phyloP scores from a whole-genome alignment of 257 asterid species.

The Nicotiana obtusifolia region DNA sequence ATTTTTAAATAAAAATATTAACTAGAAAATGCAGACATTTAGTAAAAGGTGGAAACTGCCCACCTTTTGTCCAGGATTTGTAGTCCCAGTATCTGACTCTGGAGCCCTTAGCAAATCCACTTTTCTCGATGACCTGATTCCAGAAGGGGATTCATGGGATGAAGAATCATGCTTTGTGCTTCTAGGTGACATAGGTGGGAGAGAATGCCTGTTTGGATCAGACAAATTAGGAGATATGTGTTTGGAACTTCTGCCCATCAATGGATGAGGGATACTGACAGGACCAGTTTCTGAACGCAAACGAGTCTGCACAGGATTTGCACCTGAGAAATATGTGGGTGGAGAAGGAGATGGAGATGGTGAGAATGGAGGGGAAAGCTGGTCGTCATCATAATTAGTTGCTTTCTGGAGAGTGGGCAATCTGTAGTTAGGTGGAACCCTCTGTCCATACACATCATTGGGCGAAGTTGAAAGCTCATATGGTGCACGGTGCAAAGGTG shows the following conservation, averaged over 20 bases:
- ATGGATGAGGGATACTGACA: slow-evolving; percentile 81
- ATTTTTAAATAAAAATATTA: background rate
- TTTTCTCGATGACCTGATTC: slow-evolving; percentile 54
- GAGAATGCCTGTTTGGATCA: slow-evolving; percentile 75
- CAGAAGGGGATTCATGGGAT: slow-evolving; percentile 77
- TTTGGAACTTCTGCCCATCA: slow-evolving; percentile 63
- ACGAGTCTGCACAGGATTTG: slow-evolving; percentile 37
- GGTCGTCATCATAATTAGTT: slow-evolving; percentile 44
- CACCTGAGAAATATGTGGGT: slow-evolving; percentile 44
- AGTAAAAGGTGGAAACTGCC: slow-evolving; percentile 9
- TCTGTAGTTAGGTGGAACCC: slow-evolving; percentile 42
- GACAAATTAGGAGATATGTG: slow-evolving; percentile 79
- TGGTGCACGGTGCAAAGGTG: slow-evolving; percentile 57
- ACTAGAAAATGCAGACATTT: background rate
- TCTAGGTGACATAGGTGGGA: slow-evolving; percentile 84
- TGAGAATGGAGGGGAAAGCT: slow-evolving; percentile 87
- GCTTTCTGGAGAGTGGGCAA: slow-evolving; percentile 32
- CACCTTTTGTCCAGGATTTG: slow-evolving; percentile 65
- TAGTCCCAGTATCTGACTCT: slow-evolving; percentile 45
- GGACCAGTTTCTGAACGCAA: slow-evolving; percentile 70
- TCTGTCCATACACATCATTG: slow-evolving; percentile 34
- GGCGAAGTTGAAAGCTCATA: slow-evolving; percentile 54
- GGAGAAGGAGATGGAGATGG: slow-evolving; percentile 63
- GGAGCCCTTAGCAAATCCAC: slow-evolving; percentile 56
- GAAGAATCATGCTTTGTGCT: slow-evolving; percentile 55